Conservation (phyloP, 768 basidiomycete genomes). For the Tricholoma matsutake region DNA sequence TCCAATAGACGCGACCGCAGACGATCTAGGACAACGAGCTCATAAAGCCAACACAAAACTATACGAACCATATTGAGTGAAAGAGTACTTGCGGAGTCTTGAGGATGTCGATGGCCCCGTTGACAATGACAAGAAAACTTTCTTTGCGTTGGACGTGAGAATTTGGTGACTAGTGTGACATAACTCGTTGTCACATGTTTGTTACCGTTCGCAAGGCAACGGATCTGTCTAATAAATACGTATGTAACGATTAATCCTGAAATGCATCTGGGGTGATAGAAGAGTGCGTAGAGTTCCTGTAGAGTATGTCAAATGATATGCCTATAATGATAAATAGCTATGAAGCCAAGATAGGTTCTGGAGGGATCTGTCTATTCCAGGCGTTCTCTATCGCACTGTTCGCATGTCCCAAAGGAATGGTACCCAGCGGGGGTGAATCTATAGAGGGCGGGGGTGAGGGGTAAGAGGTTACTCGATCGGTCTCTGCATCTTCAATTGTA, state of each 20-base stretch:
- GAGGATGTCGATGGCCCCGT: slow-evolving; percentile 43
- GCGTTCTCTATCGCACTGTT: slow-evolving; percentile 13
- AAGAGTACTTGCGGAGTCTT: slow-evolving; percentile 41
- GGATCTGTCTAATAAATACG: neutral
- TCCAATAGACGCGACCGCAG: slow-evolving; percentile 13
- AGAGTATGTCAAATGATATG: slow-evolving; percentile 10
- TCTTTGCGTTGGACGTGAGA: slow-evolving; percentile 33
- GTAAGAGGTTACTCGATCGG: slow-evolving; percentile 30
- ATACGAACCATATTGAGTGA: slow-evolving; percentile 47
- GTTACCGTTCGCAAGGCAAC: neutral
- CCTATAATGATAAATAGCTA: slow-evolving; percentile 8
- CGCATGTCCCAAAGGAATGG: slow-evolving; percentile 16
- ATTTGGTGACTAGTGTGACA: slow-evolving; percentile 19
- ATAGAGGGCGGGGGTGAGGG: slow-evolving; percentile 46
- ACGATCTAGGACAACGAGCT: slow-evolving; percentile 19
- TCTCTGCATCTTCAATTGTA: neutral
- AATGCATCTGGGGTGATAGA: slow-evolving; percentile 8
- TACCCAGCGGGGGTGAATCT: slow-evolving; percentile 34
- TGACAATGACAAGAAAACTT: slow-evolving; percentile 41
- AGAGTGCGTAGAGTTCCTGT: slow-evolving; percentile 10
- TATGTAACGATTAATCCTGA: neutral
- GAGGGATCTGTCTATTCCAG: slow-evolving; percentile 13
- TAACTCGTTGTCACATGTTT: slow-evolving; percentile 7
- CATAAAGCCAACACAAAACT: slow-evolving; percentile 18
- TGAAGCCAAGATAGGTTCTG: slow-evolving; percentile 9